These are phyloP conservation scores for Fragaria iinumae DNA, from an alignment of 306 rosid species.

Conservation along the genomic window DNA sequence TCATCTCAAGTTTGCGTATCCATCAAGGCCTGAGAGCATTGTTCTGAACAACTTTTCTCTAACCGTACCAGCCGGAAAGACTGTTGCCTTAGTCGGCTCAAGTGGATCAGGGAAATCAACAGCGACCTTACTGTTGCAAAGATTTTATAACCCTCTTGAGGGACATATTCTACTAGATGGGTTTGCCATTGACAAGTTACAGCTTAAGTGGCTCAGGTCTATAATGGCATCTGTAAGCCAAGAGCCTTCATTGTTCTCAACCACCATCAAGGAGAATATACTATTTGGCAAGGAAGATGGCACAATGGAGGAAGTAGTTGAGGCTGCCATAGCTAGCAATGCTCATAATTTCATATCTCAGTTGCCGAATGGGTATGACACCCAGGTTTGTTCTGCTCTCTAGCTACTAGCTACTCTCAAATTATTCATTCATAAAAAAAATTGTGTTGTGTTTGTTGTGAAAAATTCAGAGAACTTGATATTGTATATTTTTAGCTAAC, in stretches of 20 bases:
- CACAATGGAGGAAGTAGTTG: slow-evolving; percentile 15
- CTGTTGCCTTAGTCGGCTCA: slow-evolving; percentile 20
- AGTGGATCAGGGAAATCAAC: slow-evolving; percentile 27
- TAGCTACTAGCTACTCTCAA: neutral
- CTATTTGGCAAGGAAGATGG: slow-evolving; percentile 28
- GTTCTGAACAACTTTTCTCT: slow-evolving; percentile 10
- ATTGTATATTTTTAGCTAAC: neutral
- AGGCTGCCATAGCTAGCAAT: slow-evolving; percentile 25
- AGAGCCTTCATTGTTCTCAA: slow-evolving; percentile 32
- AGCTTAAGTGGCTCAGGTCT: slow-evolving; percentile 31
- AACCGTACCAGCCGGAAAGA: slow-evolving; percentile 17
- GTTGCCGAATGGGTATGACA: slow-evolving; percentile 29
- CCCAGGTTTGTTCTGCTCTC: slow-evolving; percentile 21
- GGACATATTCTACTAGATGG: slow-evolving; percentile 29
- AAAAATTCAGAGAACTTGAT: neutral
- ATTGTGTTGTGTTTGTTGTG: neutral
- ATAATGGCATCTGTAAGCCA: slow-evolving; percentile 30
- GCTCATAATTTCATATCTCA: slow-evolving; percentile 24
- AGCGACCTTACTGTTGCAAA: slow-evolving; percentile 5
- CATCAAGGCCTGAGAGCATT: slow-evolving; percentile 24
- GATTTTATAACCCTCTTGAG: slow-evolving; percentile 27
- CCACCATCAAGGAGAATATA: slow-evolving; percentile 24
- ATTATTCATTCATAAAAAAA: neutral
- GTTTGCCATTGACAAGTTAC: slow-evolving; percentile 19
- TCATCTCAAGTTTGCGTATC: slow-evolving; percentile 18